Evolutionary conservation across 2,329 filamentous ascomycete species (phyloP), one percentile per base, ranked within the genome.

Genomic region (Neonectria neomacrospora): DNA sequence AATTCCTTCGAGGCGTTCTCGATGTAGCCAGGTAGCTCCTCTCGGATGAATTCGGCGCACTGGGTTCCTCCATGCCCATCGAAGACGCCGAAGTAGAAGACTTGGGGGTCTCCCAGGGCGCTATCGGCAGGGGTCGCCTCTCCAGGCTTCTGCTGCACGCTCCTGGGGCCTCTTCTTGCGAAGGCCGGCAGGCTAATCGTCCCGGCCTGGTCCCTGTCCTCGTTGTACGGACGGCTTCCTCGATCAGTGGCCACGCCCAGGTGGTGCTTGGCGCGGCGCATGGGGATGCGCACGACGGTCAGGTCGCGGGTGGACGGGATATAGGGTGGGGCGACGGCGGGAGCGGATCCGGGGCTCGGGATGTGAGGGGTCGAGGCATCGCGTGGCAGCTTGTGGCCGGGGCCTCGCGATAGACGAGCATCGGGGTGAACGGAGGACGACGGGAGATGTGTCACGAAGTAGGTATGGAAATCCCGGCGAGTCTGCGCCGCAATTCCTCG

Each of bases 81-180:
- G 74, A 98, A 99, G 1, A 98, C 90, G 1, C 88, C 94, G 83
- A 97, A 99, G 78, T 98, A 99, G 79, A 99, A 99, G 34, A 98
- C 90, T 76, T 98, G 95, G 1, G 95, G 95, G 75, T 98, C 95
- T 2, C 95, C 95, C 66, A 88, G 91, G 2, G 91, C 88, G 67
- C 90, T 91, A 61, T 92, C 91, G 6, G 93, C 92, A 10, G 84
- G 88, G 23, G 86, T 92, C 53, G 86, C 89, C 78, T 88, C 88
- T 65, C 82, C 86, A 23, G 80, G 77, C 42, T 79, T 82, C 67
- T 83, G 84, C 52, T 78, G 80, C 55, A 84, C 80, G 71, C 85
- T 90, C 65, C 92, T 85, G 12, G 95, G 94, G 5, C 89, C 87
- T 39, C 92, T 86, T 78, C 91, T 94, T 5, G 96, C 94, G 79